phyloP scores from a whole-genome alignment of 257 asterid genomes.

The Craterostigma plantagineum region DNA sequence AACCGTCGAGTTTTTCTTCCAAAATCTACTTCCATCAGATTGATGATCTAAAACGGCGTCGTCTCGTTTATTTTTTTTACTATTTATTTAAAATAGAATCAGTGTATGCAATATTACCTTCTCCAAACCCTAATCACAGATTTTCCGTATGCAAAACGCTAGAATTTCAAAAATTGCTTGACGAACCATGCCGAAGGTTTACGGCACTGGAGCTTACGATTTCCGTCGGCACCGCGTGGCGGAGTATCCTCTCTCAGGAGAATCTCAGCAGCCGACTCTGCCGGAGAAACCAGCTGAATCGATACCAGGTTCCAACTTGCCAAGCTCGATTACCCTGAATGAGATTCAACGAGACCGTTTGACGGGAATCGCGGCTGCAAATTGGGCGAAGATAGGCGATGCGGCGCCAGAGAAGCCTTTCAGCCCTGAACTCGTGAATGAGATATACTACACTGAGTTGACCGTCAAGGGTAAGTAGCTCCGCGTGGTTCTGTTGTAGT shows the following conservation, averaged over 20 bases:
- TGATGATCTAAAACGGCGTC: too few relatives aligned
- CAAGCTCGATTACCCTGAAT: constrained; percentile 62
- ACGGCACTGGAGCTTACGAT: constrained; percentile 79
- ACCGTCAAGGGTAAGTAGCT: constrained; percentile 45
- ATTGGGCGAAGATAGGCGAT: constrained; percentile 53
- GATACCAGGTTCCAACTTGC: constrained; percentile 30
- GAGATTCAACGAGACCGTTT: constrained; percentile 91
- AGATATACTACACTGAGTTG: constrained; percentile 68
- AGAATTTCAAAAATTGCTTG: too few relatives aligned
- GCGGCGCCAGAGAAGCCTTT: constrained; percentile 43
- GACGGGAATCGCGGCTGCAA: constrained; percentile 61
- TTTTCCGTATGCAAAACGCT: too few relatives aligned
- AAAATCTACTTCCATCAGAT: too few relatives aligned
- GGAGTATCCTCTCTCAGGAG: constrained; percentile 57
- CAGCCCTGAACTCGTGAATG: constrained; percentile 57
- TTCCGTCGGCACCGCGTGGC: constrained; percentile 92
- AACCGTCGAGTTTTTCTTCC: too few relatives aligned
- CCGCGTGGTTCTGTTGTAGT: background rate
- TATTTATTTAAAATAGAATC: too few relatives aligned
- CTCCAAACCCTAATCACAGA: too few relatives aligned
- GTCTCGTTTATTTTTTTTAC: too few relatives aligned
- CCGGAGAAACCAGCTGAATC: constrained; percentile 41
- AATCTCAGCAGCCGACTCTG: constrained; percentile 10
- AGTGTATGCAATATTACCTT: background rate
- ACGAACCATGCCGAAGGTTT: constrained; percentile 36